Evolutionary conservation across 2,329 filamentous ascomycete species (phyloP), one percentile per base, ranked within the genome.

Genomic region (Aquanectria penicillioides): DNA sequence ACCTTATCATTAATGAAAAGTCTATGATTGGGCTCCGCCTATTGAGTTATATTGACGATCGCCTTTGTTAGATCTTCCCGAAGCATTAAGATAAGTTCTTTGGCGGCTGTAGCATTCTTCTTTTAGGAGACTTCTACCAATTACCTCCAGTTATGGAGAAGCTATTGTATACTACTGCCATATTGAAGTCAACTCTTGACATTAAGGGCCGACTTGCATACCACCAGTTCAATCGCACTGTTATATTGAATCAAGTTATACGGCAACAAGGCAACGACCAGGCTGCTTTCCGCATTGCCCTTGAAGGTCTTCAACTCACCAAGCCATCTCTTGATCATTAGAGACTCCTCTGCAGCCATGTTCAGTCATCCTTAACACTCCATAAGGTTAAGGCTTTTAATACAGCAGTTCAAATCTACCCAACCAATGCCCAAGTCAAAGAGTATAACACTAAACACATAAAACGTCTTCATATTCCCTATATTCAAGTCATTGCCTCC

Each of bases 121-220:
- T 50, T 5, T 5, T 50, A 11, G 33, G 47, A 9, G 34, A 50
- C 25, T 50, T 50, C 47, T 50, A 38, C n/a, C 20, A 50, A 22
- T 13, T 50, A 13, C 47, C 23, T 5, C 47, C 33, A 2, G 22
- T 50, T 6, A n/a, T 49, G 8, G 17, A 50, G 47, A 50, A 36
- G 29, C 33, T 17, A 3, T 33, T 50, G 4, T 50, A 23, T 37
- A 20, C 12, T 12, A n/a, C n/a, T n/a, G n/a, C n/a, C n/a, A n/a
- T n/a, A n/a, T n/a, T n/a, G n/a, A n/a, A n/a, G n/a, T n/a, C n/a
- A n/a, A n/a, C n/a, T n/a, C 7, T 15, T 13, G 22, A 49, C 7
- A n/a, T 49, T 3, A n/a, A 15, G 20, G 20, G 47, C 17, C 20
- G 33, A 9, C 22, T 22, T 15, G 47, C 46, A 13, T 49, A 50